Evolutionary conservation across 2,329 filamentous ascomycete species (phyloP), one percentile per base, ranked within the genome.

Genomic region (Saccharata proteae): DNA sequence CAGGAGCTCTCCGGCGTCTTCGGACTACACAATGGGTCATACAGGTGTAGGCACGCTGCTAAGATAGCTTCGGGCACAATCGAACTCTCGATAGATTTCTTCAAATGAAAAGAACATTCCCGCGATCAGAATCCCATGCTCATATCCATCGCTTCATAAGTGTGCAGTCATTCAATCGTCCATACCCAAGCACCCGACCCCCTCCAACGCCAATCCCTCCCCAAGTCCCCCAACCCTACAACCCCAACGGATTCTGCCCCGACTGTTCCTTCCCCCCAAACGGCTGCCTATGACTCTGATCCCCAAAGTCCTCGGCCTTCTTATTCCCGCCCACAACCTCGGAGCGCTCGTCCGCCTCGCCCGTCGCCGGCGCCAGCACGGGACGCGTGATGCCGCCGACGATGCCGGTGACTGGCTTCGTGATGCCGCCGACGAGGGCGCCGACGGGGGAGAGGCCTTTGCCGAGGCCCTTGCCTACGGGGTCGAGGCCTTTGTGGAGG

Each of bases 221-320:
- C n/a, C n/a, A n/a, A n/a, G n/a, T n/a, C n/a, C n/a, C n/a, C n/a
- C n/a, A n/a, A 24, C 9, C 20, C 17, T 6, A 35, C 48, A 59
- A 30, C 0, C 55, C 55, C 41, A 59, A 24, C 11, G 55, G 55
- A 42, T 59, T 59, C 11, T 51, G 26, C 13, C 51, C 54, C 26
- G 51, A 54, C 49, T 56, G 54, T 37, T 56, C 46, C 43, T 53
- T 55, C 0, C 54, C 54, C 1, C 44, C 55, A 42, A 59, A 48
- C 26, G 43, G 52, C 36, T 57, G 53, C 12, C 48, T 48, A 39
- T 59, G 55, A 4, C 28, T 26, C 27, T 35, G 17, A 11, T 31
- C 27, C 3, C 33, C 33, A 5, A 30, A 35, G 18, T 35, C 33
- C 28, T 35, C 22, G n/a, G 33, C 28, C 33, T 51, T 53, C 40